Conservation (phyloP, 2,329 filamentous ascomycete species). For the Cladosporium halotolerans region DNA sequence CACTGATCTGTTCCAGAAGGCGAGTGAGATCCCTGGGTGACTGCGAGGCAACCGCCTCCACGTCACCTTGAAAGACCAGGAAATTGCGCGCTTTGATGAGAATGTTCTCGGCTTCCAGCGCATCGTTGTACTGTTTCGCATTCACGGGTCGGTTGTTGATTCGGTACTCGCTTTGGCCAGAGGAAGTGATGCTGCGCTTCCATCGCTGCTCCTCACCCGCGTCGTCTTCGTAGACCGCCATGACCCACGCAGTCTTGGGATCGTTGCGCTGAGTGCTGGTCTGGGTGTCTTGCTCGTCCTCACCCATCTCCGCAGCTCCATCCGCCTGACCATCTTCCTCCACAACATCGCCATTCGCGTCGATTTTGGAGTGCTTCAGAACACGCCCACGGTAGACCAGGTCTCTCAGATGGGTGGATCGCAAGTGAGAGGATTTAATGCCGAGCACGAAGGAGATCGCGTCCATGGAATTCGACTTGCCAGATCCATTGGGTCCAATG, state of each 20-base stretch:
- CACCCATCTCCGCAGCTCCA: slow-evolving; percentile 47
- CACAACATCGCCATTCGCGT: slow-evolving; percentile 76
- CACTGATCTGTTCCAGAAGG: slow-evolving; percentile 94
- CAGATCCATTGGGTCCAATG: slow-evolving; percentile 98
- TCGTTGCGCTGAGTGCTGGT: slow-evolving; percentile 65
- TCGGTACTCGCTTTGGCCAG: slow-evolving; percentile 87
- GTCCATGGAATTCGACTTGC: slow-evolving; percentile 99
- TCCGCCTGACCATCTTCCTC: slow-evolving; percentile 34
- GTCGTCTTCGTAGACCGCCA: slow-evolving; percentile 98
- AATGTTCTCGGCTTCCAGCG: slow-evolving; percentile 89
- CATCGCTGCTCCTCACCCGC: slow-evolving; percentile 90
- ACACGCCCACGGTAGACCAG: slow-evolving; percentile 94
- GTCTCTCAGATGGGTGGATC: slow-evolving; percentile 88
- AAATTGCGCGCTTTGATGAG: slow-evolving; percentile 98
- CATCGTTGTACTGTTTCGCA: slow-evolving; percentile 87
- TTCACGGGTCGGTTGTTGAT: slow-evolving; percentile 90
- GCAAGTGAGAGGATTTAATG: slow-evolving; percentile 96
- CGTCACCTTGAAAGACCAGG: slow-evolving; percentile 95
- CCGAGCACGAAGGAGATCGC: slow-evolving; percentile 98
- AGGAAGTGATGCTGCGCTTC: slow-evolving; percentile 88
- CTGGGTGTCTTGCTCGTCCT: slow-evolving; percentile 46
- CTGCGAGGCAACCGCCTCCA: slow-evolving; percentile 93
- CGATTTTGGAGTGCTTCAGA: slow-evolving; percentile 84
- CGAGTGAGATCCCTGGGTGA: slow-evolving; percentile 89
- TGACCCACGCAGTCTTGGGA: slow-evolving; percentile 94